A percentile compares a stretch with the other conserved stretches of the same genome.
Evolutionary conservation across 179 eudicot genomes (phyloP).

Genomic region (Carnegiea gigantea): DNA sequence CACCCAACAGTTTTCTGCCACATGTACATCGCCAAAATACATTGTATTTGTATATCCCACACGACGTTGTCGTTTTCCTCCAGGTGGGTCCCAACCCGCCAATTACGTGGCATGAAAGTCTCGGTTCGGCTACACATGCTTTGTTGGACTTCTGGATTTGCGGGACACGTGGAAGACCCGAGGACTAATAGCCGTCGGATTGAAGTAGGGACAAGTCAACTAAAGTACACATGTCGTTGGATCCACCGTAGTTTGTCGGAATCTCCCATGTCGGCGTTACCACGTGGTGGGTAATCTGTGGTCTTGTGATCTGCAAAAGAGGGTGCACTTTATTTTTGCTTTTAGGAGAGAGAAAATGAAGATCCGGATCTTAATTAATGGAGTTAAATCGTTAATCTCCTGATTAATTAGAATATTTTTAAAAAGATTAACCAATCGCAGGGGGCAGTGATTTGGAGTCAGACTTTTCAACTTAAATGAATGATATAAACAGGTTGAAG

Average conservation of each 20-base stretch:
- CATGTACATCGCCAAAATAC: constrained; percentile 23
- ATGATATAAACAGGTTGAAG: background rate
- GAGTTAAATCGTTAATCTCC: background rate
- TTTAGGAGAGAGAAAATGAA: constrained; percentile 1
- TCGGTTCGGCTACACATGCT: constrained; percentile 5
- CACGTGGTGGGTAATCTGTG: constrained; percentile 29
- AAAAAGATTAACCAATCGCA: constrained; percentile 1
- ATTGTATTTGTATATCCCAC: constrained; percentile 16
- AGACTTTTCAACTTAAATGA: background rate
- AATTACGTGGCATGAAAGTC: constrained; percentile 27
- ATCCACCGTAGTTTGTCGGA: constrained; percentile 17
- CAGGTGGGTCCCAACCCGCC: background rate
- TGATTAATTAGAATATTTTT: constrained; percentile 6
- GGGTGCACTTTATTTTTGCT: background rate
- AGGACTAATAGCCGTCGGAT: background rate
- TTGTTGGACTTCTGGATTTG: background rate
- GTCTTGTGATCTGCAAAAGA: constrained; percentile 4
- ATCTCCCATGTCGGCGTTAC: constrained; percentile 16
- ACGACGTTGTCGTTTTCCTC: constrained; percentile 19
- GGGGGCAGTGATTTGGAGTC: constrained; percentile 1
- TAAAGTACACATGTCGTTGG: constrained; percentile 30
- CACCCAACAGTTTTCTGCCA: constrained; percentile 30
- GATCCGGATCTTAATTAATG: constrained; percentile 18
- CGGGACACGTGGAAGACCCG: constrained; percentile 18
- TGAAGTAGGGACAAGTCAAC: constrained; percentile 24